These are phyloP conservation scores for Thelonectria discophora DNA, from an alignment of 2,329 filamentous ascomycete genomes.

Conservation along the genomic window DNA sequence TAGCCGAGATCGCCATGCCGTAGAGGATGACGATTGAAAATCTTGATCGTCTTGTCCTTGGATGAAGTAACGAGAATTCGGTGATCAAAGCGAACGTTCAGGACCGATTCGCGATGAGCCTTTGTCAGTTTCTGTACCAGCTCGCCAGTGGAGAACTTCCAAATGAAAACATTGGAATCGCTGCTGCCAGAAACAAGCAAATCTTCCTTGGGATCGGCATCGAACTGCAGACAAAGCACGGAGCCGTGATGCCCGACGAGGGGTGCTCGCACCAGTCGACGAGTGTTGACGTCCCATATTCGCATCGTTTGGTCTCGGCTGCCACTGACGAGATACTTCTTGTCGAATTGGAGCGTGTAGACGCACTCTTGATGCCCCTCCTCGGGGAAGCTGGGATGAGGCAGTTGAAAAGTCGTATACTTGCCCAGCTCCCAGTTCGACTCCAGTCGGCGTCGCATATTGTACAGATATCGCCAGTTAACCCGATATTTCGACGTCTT, in stretches of 20 bases:
- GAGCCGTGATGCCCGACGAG: slow-evolving; percentile 83
- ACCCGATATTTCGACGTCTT: slow-evolving; percentile 66
- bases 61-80: slow-evolving; percentile 94
- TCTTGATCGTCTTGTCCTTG: slow-evolving; percentile 96
- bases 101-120: slow-evolving; percentile 88
- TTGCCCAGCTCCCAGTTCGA: slow-evolving; percentile 89
- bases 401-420: slow-evolving; percentile 88
- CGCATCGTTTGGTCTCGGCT: slow-evolving; percentile 89
- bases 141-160: slow-evolving; percentile 91
- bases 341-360: slow-evolving; percentile 90
- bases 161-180: slow-evolving; percentile 88
- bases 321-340: slow-evolving; percentile 88
- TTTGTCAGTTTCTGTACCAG: slow-evolving; percentile 77
- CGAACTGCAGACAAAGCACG: slow-evolving; percentile 94
- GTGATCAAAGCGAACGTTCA: slow-evolving; percentile 93
- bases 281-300: slow-evolving; percentile 88
- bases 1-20: slow-evolving; percentile 68
- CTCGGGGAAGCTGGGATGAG: slow-evolving; percentile 79
- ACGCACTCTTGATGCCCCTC: slow-evolving; percentile 94
- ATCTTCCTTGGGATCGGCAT: slow-evolving; percentile 86
- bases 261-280: slow-evolving; percentile 77
- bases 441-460: slow-evolving; percentile 84
- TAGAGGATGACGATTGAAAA: slow-evolving; percentile 86
- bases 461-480: slow-evolving; percentile 95
- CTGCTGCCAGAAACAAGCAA: slow-evolving; percentile 96